Base-by-base conservation (phyloP, 23 red algal genomes). In the Gracilaria domingensis region DNA sequence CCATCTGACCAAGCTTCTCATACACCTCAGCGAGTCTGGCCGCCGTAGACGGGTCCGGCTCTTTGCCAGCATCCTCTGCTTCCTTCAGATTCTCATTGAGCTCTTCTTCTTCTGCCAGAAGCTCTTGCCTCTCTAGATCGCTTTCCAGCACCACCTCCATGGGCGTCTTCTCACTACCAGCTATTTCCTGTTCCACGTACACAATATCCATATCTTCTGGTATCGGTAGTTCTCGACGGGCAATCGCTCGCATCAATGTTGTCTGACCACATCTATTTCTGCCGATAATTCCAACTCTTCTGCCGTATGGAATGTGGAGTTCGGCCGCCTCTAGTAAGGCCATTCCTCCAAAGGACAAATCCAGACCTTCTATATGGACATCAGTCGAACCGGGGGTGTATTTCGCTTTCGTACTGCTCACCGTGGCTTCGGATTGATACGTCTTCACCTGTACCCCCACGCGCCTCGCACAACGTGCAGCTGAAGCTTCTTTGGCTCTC, bases 261-360 rank as follows among this genome's bases (percentile, higher is more conserved):
- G 89, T 94, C 81, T 99, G 96, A 16, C 97, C 97, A 61, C 92
- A 88, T 36, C 97, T 94, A 87, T 99, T 99, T 45, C 97, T 76
- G 23, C 93, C 97, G 35, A 96, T 85, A 18, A 99, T 59, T 37
- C 97, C 97, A 79, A 96, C 93, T 32, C 91, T 85, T 67, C 93
- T 87, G 9, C 97, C 97, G 56, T 91, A 95, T 4, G 93, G 67
- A 39, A 99, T 88, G 55, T 92, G 67, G 26, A 99, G 84, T 26
- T 47, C 77, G 17, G 93, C 94, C 8, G 71, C 87, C n/a, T 89
- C 85, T 47, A 96, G 62, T 51, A 96, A 79, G 13, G 87, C 70
- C 82, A 96, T 78, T 18, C 94, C 94, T 32, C 94, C 94, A 91
- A 96, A 96, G 0, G 94, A 62, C 3, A 96, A 45, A 80, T 96